Conservation (phyloP, 2,329 filamentous ascomycete species). For the Fusarium praegraminearum region DNA sequence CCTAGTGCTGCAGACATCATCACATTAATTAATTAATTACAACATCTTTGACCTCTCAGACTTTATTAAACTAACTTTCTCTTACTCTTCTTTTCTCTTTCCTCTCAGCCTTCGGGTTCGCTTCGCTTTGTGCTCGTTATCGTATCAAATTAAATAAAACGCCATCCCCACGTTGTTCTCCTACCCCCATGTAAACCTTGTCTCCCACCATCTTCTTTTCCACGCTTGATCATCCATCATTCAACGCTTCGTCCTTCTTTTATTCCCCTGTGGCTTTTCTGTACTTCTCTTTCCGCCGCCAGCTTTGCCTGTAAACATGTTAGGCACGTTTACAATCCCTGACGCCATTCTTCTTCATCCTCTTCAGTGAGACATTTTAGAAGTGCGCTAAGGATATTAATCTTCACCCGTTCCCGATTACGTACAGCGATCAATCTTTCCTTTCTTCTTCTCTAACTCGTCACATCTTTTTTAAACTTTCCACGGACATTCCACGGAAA, state of each 20-base stretch:
- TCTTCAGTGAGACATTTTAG: neutral
- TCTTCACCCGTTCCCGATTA: neutral
- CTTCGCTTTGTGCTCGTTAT: neutral
- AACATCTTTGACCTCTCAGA: neutral
- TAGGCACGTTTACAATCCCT: conserved; percentile 3
- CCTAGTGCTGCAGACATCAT: neutral
- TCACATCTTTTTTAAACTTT: neutral
- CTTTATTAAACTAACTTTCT: conserved; percentile 5
- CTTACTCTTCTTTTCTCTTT: conserved; percentile 9
- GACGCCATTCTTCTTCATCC: neutral
- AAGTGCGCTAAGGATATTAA: neutral
- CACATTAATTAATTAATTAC: neutral
- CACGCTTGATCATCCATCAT: neutral
- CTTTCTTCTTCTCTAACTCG: neutral
- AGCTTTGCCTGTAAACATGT: conserved; percentile 5
- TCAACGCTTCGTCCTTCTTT: neutral
- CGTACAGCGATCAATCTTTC: neutral
- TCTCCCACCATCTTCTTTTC: conserved; percentile 23
- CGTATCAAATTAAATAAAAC: neutral
- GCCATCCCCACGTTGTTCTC: conserved; percentile 13
- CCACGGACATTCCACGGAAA: neutral
- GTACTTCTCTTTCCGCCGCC: neutral
- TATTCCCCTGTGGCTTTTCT: conserved; percentile 7
- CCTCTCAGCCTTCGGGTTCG: neutral
- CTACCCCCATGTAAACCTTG: conserved; percentile 23